Percentiles rank a stretch among this genome's conserved stretches.
phyloP scores from a whole-genome alignment of 2,329 filamentous ascomycete species.

The Fusarium proliferatum region DNA sequence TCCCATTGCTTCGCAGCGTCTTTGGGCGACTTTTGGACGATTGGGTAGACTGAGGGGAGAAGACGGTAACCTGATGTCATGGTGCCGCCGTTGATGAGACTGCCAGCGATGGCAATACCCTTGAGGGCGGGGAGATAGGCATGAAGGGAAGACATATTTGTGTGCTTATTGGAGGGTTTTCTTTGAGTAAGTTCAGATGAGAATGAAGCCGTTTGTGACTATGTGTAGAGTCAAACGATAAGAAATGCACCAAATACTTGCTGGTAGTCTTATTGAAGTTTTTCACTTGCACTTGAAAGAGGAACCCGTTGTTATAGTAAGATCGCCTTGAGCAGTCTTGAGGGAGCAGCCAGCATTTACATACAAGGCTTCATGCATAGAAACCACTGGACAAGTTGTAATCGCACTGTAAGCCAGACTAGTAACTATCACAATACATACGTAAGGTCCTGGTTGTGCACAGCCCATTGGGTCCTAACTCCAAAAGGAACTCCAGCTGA shows the following conservation, averaged over 20 bases:
- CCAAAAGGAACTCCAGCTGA: not conserved
- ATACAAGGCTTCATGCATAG: not conserved
- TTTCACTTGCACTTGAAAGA: not conserved
- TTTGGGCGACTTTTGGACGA: constrained; percentile 16
- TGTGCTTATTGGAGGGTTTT: too few species aligned
- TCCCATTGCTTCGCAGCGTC: constrained; percentile 35
- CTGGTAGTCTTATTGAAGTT: rapidly evolving
- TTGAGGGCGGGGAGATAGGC: constrained; percentile 20
- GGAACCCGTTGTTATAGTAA: not conserved
- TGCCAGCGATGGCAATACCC: constrained; percentile 31
- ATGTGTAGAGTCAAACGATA: too few species aligned
- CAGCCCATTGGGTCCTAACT: not conserved
- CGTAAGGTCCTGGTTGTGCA: too few species aligned
- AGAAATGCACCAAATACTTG: too few species aligned
- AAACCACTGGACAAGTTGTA: not conserved
- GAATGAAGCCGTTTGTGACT: not conserved
- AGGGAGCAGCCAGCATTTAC: not conserved
- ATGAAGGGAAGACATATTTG: constrained; percentile 1
- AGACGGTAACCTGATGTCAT: constrained; percentile 36
- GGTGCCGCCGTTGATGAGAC: constrained; percentile 31
- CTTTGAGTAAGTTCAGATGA: too few species aligned
- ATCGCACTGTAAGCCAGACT: not conserved
- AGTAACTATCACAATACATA: not conserved
- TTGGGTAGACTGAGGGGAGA: constrained; percentile 28
- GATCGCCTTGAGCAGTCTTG: rapidly evolving